Conservation (phyloP, 352 stramenopile species). For the Thalassiosira ordinaria region DNA sequence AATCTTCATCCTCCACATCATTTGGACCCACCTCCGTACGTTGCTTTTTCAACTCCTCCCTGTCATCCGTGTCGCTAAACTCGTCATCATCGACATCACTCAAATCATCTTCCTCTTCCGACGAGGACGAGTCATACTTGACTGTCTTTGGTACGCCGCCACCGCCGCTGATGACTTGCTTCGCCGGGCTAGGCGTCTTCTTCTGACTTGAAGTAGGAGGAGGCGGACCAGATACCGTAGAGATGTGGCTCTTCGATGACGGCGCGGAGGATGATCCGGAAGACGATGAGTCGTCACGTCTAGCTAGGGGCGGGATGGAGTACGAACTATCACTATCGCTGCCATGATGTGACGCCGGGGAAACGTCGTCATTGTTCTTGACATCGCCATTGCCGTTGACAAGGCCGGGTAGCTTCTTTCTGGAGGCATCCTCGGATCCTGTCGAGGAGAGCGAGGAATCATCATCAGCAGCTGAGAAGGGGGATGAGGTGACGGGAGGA, state of each 20-base stretch:
- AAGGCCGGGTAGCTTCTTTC: neutral
- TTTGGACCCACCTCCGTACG: neutral
- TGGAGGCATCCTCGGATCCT: neutral
- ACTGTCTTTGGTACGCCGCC: conserved; percentile 14
- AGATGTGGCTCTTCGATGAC: neutral
- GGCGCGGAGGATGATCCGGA: neutral
- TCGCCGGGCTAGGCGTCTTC: neutral
- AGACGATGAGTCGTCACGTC: neutral
- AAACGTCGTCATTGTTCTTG: neutral
- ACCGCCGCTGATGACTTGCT: neutral
- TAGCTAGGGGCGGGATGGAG: neutral
- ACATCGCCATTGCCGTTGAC: no score
- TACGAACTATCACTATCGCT: neutral
- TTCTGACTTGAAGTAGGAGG: neutral
- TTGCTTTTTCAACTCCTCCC: neutral
- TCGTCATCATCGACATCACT: no score
- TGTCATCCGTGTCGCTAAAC: neutral
- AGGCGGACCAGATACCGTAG: no score
- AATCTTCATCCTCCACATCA: neutral
- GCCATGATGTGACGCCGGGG: neutral
- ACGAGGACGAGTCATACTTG: conserved; percentile 5
- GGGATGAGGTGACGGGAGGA: neutral
- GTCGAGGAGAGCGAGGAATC: neutral
- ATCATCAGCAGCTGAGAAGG: neutral
- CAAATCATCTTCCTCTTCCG: neutral